Evolutionary conservation across 2,329 filamentous ascomycete genomes (phyloP), one percentile per base, ranked within the genome.

Genomic region (Alternaria burnsii): DNA sequence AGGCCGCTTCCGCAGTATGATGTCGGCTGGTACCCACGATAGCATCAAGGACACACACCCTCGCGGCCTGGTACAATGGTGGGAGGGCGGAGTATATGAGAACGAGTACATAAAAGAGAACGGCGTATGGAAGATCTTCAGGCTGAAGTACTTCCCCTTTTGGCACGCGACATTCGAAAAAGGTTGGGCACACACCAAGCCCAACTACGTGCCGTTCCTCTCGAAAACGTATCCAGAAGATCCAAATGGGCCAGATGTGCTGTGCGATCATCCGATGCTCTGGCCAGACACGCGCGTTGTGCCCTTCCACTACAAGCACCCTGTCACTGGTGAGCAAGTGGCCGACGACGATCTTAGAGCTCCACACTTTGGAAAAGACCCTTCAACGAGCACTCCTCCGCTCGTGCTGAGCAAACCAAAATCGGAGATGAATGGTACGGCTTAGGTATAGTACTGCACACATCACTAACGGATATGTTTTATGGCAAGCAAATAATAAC

Each of bases 71-170:
- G 78, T 82, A 11, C 85, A 87, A 70, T 87, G 85, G 85, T 87
- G 84, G 82, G 85, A 87, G 71, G 84, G 85, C 43, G 85, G 85
- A 3, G 72, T 87, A 36, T 87, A 87, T 72, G 84, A 87, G 74
- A 87, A 87, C 68, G 84, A 87, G 70, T 87, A 86, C 71, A 82
- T 86, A 75, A 86, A 85, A 73, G 84, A 86, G 66, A 72, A 82
- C 60, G 84, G 83, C 5, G 76, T 81, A 5, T 87, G 85, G 85
- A 85, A 84, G 73, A 80, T 86, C 24, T 83, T 84, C 72, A 78
- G 82, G 34, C 80, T 85, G 62, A 81, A 83, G 42, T 86, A 86
- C 71, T 86, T 86, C 67, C 84, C 85, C 1, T 86, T 87, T 73
- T 87, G 85, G 85, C 85, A 87, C 50, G 74, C 70, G 14, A 81